Conservation (phyloP, 2,329 filamentous ascomycete species). For the Lachnellula subtilissima region DNA sequence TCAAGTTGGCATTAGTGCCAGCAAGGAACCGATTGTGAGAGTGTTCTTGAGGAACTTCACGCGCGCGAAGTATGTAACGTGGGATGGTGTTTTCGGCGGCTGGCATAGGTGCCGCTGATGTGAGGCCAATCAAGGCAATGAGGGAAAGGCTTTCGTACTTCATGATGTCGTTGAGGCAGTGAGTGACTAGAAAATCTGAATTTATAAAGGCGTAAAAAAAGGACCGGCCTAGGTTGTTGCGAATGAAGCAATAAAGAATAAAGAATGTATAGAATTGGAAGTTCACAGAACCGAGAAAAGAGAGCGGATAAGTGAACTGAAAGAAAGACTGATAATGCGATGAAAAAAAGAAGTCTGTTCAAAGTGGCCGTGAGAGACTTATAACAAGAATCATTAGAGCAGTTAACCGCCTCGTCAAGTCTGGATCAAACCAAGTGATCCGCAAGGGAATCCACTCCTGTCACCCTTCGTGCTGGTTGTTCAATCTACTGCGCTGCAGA, state of each 20-base stretch:
- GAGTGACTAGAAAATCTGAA: constrained; percentile 6
- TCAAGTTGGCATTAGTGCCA: constrained; percentile 40
- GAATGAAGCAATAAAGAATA: constrained; percentile 23
- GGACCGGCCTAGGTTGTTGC: constrained; percentile 26
- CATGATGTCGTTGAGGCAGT: constrained; percentile 26
- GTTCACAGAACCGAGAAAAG: constrained; percentile 31
- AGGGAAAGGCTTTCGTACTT: constrained; percentile 30
- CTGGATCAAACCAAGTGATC: constrained; percentile 17
- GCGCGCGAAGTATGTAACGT: constrained; percentile 31
- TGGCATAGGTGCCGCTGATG: constrained; percentile 26
- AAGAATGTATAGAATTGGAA: constrained; percentile 30
- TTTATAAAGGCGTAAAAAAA: constrained; percentile 18
- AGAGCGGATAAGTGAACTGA: constrained; percentile 27
- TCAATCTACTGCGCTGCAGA: constrained; percentile 16
- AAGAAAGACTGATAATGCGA: constrained; percentile 27
- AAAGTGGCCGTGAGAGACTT: constrained; percentile 13
- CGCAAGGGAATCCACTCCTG: constrained; percentile 12
- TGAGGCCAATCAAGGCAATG: constrained; percentile 29
- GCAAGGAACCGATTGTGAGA: constrained; percentile 47
- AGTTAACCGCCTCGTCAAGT: constrained; percentile 1
- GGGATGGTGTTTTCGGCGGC: constrained; percentile 24
- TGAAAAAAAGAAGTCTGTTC: constrained; percentile 16
- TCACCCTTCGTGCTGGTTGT: constrained; percentile 12
- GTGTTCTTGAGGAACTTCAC: constrained; percentile 55
- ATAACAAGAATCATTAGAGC: constrained; percentile 21